Base-by-base conservation (phyloP, 148 eudicot species). In the Spergularia marina region DNA sequence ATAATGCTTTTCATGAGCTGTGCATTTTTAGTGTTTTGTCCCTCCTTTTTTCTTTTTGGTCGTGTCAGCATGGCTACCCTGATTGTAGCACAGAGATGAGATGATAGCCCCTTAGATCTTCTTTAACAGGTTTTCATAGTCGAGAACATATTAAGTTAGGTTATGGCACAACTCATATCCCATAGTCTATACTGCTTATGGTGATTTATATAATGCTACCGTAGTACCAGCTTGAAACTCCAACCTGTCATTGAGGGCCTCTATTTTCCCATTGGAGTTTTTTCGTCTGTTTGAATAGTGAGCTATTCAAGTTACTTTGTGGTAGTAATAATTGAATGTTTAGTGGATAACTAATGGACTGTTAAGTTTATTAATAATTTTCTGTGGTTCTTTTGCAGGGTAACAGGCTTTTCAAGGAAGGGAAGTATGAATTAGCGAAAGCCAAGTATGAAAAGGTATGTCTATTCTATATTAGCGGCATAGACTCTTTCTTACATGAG, bases 331-430 rank as follows among this genome's bases (percentile, higher is more conserved):
- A 21, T 71, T 54, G 7, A 36, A 6, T 71, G n/a, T 54, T 30
- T 30, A 30, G 36, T 30, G 36, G 36, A 30, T 30, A 30, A 30
- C 36, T 30, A 30, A 30, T 30, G 36, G 36, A 30, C 36, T 30
- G 36, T 30, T 30, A 0, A 30, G 36, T 30, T 2, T 2, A 30
- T 30, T 30, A 30, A 30, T 30, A 30, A 30, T 14, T 61, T 2
- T 68, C 62, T 56, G 12, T 58, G 68, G 52, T 84, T 82, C 54
- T 10, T 72, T 68, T 84, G 69, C 90, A 92, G 99, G 97, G 99
- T 82, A 95, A 95, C 81, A 88, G 97, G 86, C 92, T 95, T 66
- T 95, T 95, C 83, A 92, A 95, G 85, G 99, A 95, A 86, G 99
- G 85, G 57, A 95, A 95, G 83, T 92, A 82, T 77, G 97, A 87